These are phyloP conservation scores for Tulasnella sp. DNA, from an alignment of 768 basidiomycete genomes.

Conservation along the genomic window DNA sequence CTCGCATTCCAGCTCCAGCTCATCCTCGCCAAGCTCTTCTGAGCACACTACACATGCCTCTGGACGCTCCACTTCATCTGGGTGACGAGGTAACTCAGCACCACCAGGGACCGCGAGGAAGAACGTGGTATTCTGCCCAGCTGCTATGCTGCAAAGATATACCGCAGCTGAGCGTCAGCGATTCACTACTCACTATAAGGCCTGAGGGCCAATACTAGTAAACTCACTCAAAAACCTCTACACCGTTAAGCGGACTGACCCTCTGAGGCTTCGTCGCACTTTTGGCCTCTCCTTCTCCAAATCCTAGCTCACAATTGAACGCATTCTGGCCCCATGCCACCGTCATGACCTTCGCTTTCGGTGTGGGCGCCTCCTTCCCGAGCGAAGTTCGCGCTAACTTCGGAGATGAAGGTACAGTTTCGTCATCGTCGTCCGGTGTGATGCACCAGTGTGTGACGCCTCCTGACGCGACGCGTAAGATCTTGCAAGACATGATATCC, in stretches of 20 bases:
- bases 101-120: constrained; percentile 70
- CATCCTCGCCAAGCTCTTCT: constrained; percentile 59
- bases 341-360: constrained; percentile 6
- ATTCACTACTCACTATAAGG: neutral
- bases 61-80: constrained; percentile 56
- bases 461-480: constrained; percentile 55
- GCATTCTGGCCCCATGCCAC: constrained; percentile 22
- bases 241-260: constrained; percentile 56
- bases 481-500: constrained; percentile 83
- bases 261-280: constrained; percentile 74
- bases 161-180: too few species aligned
- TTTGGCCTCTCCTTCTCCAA: constrained; percentile 71
- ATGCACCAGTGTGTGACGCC: constrained; percentile 84
- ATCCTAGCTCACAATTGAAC: constrained; percentile 58
- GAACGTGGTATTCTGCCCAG: constrained; percentile 76
- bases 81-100: constrained; percentile 71
- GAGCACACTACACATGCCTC: constrained; percentile 61
- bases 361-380: neutral
- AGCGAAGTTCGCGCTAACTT: constrained; percentile 13
- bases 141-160: constrained; percentile 49
- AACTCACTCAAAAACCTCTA: constrained; percentile 69
- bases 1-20: constrained; percentile 72
- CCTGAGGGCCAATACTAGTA: neutral
- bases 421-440: constrained; percentile 57
- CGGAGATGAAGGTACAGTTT: constrained; percentile 25